Percentiles rank a stretch among this genome's conserved stretches.
These are phyloP conservation scores for Xylaria sp. DNA, from an alignment of 2,329 filamentous ascomycete genomes.

Conservation along the genomic window DNA sequence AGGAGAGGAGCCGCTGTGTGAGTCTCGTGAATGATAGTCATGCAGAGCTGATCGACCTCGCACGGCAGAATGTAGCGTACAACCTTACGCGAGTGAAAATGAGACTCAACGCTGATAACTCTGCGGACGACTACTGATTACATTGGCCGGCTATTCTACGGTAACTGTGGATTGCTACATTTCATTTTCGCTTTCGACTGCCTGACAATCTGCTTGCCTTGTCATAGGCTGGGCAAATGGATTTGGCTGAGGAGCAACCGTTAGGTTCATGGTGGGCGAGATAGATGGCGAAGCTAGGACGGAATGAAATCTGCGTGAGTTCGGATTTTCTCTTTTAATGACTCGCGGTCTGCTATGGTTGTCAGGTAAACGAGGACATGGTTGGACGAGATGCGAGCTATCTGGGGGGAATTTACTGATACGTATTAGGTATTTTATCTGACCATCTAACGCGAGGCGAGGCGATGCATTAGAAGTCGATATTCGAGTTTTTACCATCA, in stretches of 20 bases:
- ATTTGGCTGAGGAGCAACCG: not conserved
- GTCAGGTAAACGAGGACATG: not conserved
- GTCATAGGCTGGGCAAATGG: not conserved
- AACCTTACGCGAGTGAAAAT: slow-evolving; percentile 1
- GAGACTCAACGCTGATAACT: no score
- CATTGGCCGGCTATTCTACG: not conserved
- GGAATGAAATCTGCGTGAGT: not conserved
- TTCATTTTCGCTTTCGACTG: not conserved
- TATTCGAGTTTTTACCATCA: not conserved
- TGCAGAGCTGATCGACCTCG: slow-evolving; percentile 19
- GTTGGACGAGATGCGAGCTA: not conserved
- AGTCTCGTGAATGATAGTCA: not conserved
- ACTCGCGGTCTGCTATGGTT: not conserved
- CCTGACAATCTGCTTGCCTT: no score
- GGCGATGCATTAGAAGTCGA: not conserved
- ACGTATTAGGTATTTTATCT: not conserved
- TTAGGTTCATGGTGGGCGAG: not conserved
- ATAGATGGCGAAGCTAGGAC: not conserved
- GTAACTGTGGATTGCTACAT: not conserved
- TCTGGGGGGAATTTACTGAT: not conserved
- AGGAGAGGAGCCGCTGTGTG: slow-evolving; percentile 12
- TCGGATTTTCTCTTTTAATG: no score
- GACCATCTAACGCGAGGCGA: not conserved
- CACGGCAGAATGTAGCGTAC: not conserved
- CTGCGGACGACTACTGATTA: not conserved